phyloP scores from a whole-genome alignment of 208 protist species.

The Wallacemonas collosoma region DNA sequence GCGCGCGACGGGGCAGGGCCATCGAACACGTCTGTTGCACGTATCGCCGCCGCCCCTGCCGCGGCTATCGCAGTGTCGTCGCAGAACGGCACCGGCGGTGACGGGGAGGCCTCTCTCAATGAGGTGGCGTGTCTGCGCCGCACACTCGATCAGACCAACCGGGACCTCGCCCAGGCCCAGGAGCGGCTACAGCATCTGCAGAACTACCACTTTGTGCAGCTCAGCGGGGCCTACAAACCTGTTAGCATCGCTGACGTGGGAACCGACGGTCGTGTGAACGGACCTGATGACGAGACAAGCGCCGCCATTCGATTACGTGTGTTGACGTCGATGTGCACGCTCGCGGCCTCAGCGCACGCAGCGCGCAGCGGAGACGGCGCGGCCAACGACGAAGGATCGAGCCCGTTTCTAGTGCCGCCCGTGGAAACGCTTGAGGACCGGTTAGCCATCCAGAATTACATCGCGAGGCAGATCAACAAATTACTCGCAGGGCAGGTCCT shows the following conservation, averaged over 20 bases:
- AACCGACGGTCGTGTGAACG: slow-evolving; percentile 16
- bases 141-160: slow-evolving; percentile 43
- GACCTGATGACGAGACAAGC: slow-evolving; percentile 65
- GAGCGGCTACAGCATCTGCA: slow-evolving; percentile 46
- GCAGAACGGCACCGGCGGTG: background rate
- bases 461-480: slow-evolving; percentile 55
- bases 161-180: slow-evolving; percentile 40
- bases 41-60: background rate
- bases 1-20: background rate
- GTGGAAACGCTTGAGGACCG: slow-evolving; percentile 42
- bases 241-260: slow-evolving; percentile 34
- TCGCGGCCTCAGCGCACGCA: slow-evolving; percentile 34
- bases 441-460: slow-evolving; percentile 61
- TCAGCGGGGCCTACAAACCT: slow-evolving; percentile 52
- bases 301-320: slow-evolving; percentile 60
- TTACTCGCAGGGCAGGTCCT: slow-evolving; percentile 60
- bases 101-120: slow-evolving; percentile 27
- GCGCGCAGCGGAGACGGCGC: slow-evolving; percentile 13
- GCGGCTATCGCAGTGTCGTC: background rate
- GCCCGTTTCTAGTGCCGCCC: slow-evolving; percentile 32
- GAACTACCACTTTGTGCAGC: slow-evolving; percentile 59
- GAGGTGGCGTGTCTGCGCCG: slow-evolving; percentile 40
- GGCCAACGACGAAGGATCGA: background rate
- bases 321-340: slow-evolving; percentile 50
- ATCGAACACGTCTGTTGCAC: background rate